A percentile compares a stretch with the other conserved stretches of the same genome.
Conservation (phyloP, 129 eudicot genomes). For the Cynara cardunculus region DNA sequence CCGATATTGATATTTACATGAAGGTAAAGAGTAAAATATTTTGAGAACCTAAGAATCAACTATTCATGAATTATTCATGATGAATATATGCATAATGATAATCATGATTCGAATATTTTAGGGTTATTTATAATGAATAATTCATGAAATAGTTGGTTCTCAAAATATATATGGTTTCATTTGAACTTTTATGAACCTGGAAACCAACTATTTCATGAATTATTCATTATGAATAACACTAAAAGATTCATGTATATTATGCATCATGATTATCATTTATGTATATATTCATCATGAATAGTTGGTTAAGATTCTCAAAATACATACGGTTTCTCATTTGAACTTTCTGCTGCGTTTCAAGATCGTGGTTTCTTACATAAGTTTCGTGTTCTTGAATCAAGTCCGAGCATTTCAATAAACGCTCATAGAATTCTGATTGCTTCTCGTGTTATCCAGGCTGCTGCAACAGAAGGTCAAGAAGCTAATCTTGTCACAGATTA, state of each 20-base stretch:
- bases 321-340: not conserved
- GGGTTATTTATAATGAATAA: not conserved
- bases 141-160: not conserved
- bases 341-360: not conserved
- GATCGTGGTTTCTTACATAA: not conserved
- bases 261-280: too few species aligned
- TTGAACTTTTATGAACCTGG: too few species aligned
- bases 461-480: constrained; percentile 56
- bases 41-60: not conserved
- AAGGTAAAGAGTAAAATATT: constrained; percentile 45
- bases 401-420: too few species aligned
- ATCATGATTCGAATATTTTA: not conserved
- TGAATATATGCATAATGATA: not conserved
- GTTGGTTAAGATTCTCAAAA: not conserved
- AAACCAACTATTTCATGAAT: too few species aligned
- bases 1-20: constrained; percentile 76
- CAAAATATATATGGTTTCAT: not conserved
- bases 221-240: too few species aligned
- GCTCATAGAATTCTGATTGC: not conserved
- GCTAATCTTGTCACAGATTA: constrained; percentile 66
- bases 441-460: constrained; percentile 45
- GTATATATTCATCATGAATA: too few species aligned
- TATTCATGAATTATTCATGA: not conserved
- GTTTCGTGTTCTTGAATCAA: not conserved
- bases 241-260: too few species aligned